These are phyloP conservation scores for Cylindrodendrum hubeiense DNA, from an alignment of 2,329 filamentous ascomycete genomes.

Conservation along the genomic window DNA sequence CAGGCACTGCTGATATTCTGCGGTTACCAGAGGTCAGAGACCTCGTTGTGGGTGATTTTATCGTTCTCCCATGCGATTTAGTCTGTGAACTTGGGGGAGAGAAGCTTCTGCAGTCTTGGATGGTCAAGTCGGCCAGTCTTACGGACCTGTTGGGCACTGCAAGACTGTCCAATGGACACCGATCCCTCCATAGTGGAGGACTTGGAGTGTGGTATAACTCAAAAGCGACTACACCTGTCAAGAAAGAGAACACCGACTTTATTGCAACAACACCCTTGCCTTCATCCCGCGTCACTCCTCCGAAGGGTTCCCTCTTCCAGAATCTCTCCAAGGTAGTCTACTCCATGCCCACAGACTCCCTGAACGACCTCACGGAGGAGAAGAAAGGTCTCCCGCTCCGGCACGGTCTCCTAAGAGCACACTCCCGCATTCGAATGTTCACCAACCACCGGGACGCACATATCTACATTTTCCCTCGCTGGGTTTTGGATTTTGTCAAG, in stretches of 20 bases:
- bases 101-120: slow-evolving; percentile 89
- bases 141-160: slow-evolving; percentile 67
- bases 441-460: slow-evolving; percentile 91
- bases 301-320: slow-evolving; percentile 73
- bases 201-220: slow-evolving; percentile 94
- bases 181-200: slow-evolving; percentile 74
- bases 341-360: slow-evolving; percentile 87
- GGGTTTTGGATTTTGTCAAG: slow-evolving; percentile 87
- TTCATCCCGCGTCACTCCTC: slow-evolving; percentile 57
- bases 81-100: slow-evolving; percentile 91
- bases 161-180: slow-evolving; percentile 52
- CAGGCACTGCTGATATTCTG: slow-evolving; percentile 89
- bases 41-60: slow-evolving; percentile 86
- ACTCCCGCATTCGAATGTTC: slow-evolving; percentile 83
- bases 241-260: slow-evolving; percentile 94
- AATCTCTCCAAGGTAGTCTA: slow-evolving; percentile 84
- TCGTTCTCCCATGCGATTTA: slow-evolving; percentile 92
- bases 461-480: slow-evolving; percentile 93
- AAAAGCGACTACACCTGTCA: slow-evolving; percentile 79
- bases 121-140: slow-evolving; percentile 83
- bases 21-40: slow-evolving; percentile 84
- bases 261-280: slow-evolving; percentile 81
- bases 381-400: slow-evolving; percentile 80
- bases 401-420: slow-evolving; percentile 79
- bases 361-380: slow-evolving; percentile 85